Evolutionary conservation across 164 flowering plant genomes (phyloP).

Genomic region (Vitis riparia): DNA sequence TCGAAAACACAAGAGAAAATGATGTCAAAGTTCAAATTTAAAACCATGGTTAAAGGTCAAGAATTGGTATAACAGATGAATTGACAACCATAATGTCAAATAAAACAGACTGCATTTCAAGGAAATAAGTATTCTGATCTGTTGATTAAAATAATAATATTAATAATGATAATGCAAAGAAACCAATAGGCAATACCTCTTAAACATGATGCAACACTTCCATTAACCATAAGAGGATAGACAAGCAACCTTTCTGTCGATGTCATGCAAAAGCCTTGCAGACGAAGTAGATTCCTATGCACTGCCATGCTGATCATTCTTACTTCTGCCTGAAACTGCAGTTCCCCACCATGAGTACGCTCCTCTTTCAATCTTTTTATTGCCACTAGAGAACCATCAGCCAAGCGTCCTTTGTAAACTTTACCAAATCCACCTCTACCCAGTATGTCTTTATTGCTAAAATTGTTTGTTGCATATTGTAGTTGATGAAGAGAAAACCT

Average conservation of each 20-base stretch:
- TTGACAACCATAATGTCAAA: too few relatives aligned
- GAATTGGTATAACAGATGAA: too few relatives aligned
- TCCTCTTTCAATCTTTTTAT: slow-evolving; percentile 35
- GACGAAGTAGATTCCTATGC: slow-evolving; percentile 32
- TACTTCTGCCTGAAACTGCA: slow-evolving; percentile 29
- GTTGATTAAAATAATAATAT: too few relatives aligned
- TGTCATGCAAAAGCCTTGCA: slow-evolving; percentile 37
- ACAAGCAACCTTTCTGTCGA: slow-evolving; percentile 37
- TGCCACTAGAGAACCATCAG: slow-evolving; percentile 29
- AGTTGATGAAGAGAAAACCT: slow-evolving; percentile 37
- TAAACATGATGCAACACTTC: slow-evolving; percentile 38
- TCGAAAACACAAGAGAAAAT: too few relatives aligned
- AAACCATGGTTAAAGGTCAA: too few relatives aligned
- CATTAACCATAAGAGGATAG: slow-evolving; percentile 38
- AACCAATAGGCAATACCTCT: slow-evolving; percentile 18
- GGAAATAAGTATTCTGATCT: too few relatives aligned
- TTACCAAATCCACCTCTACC: too few relatives aligned
- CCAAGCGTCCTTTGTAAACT: too few relatives aligned
- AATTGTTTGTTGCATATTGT: slow-evolving; percentile 35
- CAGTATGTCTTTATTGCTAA: slow-evolving; percentile 16
- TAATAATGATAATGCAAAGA: not conserved
- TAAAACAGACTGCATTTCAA: too few relatives aligned
- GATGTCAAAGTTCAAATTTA: too few relatives aligned
- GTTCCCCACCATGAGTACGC: slow-evolving; percentile 19
- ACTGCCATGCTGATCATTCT: slow-evolving; percentile 38